phyloP scores from a whole-genome alignment of 768 basidiomycete genomes.

The Russula compacta region DNA sequence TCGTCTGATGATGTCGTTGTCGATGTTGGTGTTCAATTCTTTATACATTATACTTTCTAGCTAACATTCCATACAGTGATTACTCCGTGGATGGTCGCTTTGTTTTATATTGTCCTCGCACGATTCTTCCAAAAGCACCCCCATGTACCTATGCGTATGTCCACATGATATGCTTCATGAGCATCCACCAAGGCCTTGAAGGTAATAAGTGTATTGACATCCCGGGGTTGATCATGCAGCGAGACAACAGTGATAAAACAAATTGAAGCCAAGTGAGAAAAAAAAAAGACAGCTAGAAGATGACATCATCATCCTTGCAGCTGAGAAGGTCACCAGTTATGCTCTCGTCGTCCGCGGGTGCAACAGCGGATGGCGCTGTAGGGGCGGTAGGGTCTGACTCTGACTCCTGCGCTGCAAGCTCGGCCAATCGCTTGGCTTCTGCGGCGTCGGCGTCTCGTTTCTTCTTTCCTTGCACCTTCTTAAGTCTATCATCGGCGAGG shows the following conservation, averaged over 20 bases:
- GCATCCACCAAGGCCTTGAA: constrained; percentile 6
- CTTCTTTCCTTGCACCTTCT: constrained; percentile 97
- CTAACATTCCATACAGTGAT: constrained; percentile 31
- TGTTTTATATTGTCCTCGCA: constrained; percentile 25
- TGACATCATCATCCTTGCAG: constrained; percentile 87
- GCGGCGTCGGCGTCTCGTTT: constrained; percentile 56
- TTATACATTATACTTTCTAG: constrained; percentile 12
- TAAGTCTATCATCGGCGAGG: constrained; percentile 46
- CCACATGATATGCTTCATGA: constrained; percentile 52
- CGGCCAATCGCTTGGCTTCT: constrained; percentile 20
- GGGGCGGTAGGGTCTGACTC: constrained; percentile 8
- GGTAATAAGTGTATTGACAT: background rate
- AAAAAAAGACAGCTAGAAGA: constrained; percentile 50
- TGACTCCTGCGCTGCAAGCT: constrained; percentile 7
- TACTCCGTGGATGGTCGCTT: constrained; percentile 20
- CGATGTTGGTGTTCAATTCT: constrained; percentile 45
- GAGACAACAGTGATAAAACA: background rate
- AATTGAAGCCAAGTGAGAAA: constrained; percentile 7
- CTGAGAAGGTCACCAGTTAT: constrained; percentile 57
- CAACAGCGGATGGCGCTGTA: background rate
- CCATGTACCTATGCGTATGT: constrained; percentile 57
- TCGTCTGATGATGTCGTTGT: constrained; percentile 59
- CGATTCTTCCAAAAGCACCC: constrained; percentile 38
- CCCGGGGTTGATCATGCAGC: background rate
- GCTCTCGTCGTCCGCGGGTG: constrained; percentile 21